phyloP scores from a whole-genome alignment of 1,139 yeast species.

The Diutina pseudorugosa region DNA sequence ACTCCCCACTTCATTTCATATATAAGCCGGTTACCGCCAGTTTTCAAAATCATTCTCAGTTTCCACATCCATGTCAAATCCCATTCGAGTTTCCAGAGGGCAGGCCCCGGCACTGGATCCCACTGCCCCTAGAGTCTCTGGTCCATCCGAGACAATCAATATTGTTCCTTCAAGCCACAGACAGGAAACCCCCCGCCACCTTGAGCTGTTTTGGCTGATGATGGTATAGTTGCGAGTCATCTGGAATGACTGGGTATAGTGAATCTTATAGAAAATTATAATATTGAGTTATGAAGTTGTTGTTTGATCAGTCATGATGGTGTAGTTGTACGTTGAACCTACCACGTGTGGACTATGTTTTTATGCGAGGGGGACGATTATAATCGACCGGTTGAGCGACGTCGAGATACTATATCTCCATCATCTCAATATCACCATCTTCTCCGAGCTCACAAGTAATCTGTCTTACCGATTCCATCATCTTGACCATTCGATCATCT shows the following conservation, averaged over 20 bases:
- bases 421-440: neutral
- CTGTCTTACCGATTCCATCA: neutral
- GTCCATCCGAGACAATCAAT: neutral
- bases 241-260: neutral
- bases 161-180: neutral
- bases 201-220: constrained; percentile 3
- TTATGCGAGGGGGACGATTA: neutral
- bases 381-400: neutral
- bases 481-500: neutral
- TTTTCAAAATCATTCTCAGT: neutral
- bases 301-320: neutral
- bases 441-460: neutral
- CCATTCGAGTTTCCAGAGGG: neutral
- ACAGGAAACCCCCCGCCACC: neutral
- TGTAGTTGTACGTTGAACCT: too few species aligned
- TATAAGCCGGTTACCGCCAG: neutral
- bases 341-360: neutral
- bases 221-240: neutral
- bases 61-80: neutral
- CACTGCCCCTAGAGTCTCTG: neutral
- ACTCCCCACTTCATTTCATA: neutral
- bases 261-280: neutral
- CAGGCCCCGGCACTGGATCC: neutral
- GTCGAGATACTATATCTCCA: neutral
- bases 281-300: neutral